These are phyloP conservation scores for Alnus glutinosa DNA, from an alignment of 306 rosid genomes.

Conservation along the genomic window DNA sequence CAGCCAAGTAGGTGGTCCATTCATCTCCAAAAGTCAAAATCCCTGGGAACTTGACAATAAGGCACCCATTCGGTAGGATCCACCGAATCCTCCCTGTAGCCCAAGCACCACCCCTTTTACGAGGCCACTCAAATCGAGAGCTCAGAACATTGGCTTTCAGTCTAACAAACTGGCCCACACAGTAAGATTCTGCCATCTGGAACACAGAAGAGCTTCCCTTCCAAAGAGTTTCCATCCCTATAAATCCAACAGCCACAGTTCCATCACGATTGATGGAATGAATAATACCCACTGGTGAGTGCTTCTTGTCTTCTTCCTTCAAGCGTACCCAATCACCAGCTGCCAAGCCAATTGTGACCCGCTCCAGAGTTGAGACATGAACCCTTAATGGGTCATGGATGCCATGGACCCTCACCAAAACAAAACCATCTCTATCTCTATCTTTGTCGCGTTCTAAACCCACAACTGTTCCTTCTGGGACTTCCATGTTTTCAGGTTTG, in stretches of 20 bases:
- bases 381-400: slow-evolving; percentile 80
- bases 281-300: slow-evolving; percentile 79
- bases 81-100: slow-evolving; percentile 76
- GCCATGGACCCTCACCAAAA: slow-evolving; percentile 77
- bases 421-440: slow-evolving; percentile 44
- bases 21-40: slow-evolving; percentile 57
- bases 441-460: slow-evolving; percentile 64
- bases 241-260: slow-evolving; percentile 64
- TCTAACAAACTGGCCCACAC: slow-evolving; percentile 77
- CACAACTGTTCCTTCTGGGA: slow-evolving; percentile 81
- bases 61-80: slow-evolving; percentile 86
- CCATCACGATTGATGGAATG: slow-evolving; percentile 70
- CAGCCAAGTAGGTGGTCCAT: slow-evolving; percentile 55
- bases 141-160: slow-evolving; percentile 56
- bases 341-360: slow-evolving; percentile 75
- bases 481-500: slow-evolving; percentile 67
- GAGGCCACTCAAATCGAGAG: slow-evolving; percentile 86
- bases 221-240: slow-evolving; percentile 78
- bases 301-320: slow-evolving; percentile 61
- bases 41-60: slow-evolving; percentile 82
- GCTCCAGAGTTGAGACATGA: slow-evolving; percentile 59
- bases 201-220: slow-evolving; percentile 65
- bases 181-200: slow-evolving; percentile 73
- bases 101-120: slow-evolving; percentile 51
- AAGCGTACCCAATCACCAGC: slow-evolving; percentile 78